Conservation (phyloP, 2,329 filamentous ascomycete genomes). For the Neonectria neomacrospora region DNA sequence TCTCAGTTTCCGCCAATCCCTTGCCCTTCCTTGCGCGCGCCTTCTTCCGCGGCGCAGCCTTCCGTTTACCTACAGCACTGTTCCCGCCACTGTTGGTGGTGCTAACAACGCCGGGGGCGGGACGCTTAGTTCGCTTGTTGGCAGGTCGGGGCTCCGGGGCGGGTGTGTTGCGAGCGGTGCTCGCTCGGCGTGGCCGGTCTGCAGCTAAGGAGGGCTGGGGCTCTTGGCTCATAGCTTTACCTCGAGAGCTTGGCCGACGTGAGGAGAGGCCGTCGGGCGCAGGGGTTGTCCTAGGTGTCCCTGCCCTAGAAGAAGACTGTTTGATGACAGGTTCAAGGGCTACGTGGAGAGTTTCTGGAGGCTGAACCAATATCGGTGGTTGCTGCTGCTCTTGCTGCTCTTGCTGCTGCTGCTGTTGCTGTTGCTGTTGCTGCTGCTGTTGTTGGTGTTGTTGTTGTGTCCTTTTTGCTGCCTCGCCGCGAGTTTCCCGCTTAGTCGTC, state of each 20-base stretch:
- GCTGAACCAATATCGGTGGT: constrained; percentile 28
- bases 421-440: constrained; percentile 19
- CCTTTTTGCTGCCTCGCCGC: constrained; percentile 57
- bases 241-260: constrained; percentile 63
- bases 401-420: constrained; percentile 32
- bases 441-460: constrained; percentile 48
- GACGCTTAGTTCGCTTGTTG: constrained; percentile 74
- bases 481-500: constrained; percentile 57
- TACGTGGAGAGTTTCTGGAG: constrained; percentile 23
- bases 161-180: constrained; percentile 68
- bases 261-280: constrained; percentile 48
- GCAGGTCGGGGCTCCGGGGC: constrained; percentile 61
- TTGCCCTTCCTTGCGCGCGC: constrained; percentile 61
- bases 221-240: constrained; percentile 64
- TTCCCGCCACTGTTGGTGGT: constrained; percentile 69
- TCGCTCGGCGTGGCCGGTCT: constrained; percentile 66
- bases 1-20: constrained; percentile 56
- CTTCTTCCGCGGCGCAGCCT: constrained; percentile 75
- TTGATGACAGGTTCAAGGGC: constrained; percentile 41
- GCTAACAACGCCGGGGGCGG: constrained; percentile 78
- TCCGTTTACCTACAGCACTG: constrained; percentile 77
- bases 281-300: constrained; percentile 50
- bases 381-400: constrained; percentile 28
- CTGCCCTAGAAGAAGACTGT: constrained; percentile 49
- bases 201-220: constrained; percentile 60